Conservation (phyloP, 163 green algal species). For the Chlorella variabilis region DNA sequence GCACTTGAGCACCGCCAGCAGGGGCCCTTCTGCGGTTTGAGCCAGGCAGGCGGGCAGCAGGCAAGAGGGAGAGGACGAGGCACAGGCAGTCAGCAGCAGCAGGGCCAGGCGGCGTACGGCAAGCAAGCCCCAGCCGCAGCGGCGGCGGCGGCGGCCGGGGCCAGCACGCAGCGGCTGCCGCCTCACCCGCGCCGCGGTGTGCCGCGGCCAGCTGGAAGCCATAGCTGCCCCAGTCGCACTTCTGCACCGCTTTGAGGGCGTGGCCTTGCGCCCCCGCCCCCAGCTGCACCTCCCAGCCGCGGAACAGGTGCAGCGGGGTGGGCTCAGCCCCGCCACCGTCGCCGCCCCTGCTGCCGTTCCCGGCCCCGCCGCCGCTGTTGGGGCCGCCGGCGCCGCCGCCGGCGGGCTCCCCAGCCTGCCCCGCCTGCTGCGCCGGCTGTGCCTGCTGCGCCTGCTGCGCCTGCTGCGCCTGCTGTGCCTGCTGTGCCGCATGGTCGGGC, state of each 20-base stretch:
- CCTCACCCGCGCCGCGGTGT: background rate
- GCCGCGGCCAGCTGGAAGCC: constrained; percentile 12
- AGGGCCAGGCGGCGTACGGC: too few species aligned
- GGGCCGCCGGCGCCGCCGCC: too few species aligned
- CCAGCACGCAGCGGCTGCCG: too few species aligned
- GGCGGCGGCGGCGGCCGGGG: too few species aligned
- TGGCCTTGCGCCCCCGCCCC: background rate
- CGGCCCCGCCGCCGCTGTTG: background rate
- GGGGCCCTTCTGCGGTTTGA: constrained; percentile 1
- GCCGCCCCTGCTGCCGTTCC: background rate
- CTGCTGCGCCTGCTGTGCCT: background rate
- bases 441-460: background rate
- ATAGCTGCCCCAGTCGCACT: background rate
- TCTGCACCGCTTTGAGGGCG: background rate
- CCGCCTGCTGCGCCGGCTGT: background rate
- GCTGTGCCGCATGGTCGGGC: constrained; percentile 3
- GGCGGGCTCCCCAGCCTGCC: background rate
- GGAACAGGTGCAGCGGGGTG: constrained; percentile 22
- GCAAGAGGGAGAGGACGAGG: too few species aligned
- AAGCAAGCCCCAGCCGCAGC: too few species aligned
- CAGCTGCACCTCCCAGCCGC: constrained; percentile 23
- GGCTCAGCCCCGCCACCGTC: background rate
- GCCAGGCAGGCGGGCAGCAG: too few species aligned
- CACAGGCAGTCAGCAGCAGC: too few species aligned
- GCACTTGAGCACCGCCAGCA: background rate